Conservation (phyloP, 768 basidiomycete genomes). For the Naganishia friedmannii region DNA sequence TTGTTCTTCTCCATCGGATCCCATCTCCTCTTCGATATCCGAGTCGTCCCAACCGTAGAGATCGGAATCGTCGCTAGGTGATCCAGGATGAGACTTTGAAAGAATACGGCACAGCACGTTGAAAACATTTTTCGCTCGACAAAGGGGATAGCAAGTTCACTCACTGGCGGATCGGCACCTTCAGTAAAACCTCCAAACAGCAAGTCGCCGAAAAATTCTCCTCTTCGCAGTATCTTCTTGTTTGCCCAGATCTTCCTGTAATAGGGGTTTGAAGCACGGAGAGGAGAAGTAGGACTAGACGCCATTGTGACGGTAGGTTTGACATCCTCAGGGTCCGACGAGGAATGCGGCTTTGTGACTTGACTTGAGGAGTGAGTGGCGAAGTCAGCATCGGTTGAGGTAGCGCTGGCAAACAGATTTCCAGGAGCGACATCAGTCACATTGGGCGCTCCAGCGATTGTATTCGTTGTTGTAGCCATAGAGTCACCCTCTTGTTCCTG, state of each 20-base stretch:
- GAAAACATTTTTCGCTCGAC: not conserved
- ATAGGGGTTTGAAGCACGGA: not conserved
- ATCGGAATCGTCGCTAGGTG: conserved; percentile 27
- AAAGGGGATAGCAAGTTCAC: not conserved
- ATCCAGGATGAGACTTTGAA: conserved; percentile 4
- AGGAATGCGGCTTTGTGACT: not conserved
- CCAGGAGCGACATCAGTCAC: not conserved
- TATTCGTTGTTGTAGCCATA: not conserved
- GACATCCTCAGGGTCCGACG: not conserved
- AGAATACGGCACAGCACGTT: not conserved
- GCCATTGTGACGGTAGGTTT: not conserved
- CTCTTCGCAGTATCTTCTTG: conserved; percentile 64
- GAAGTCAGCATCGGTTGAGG: not conserved
- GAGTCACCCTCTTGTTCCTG: not conserved
- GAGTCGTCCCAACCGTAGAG: conserved; percentile 37
- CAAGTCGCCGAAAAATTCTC: conserved; percentile 73
- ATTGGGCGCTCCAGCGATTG: not conserved
- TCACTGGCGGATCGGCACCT: conserved; percentile 19
- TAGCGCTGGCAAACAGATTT: not conserved
- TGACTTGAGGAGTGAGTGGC: not conserved
- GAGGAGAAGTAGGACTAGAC: not conserved
- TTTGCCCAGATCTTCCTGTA: conserved; percentile 64
- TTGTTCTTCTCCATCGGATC: conserved; percentile 27
- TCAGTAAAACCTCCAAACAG: conserved; percentile 40
- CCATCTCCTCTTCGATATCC: conserved; percentile 44